Evolutionary conservation across 257 asterid genomes (phyloP).

Genomic region (Vinca minor): DNA sequence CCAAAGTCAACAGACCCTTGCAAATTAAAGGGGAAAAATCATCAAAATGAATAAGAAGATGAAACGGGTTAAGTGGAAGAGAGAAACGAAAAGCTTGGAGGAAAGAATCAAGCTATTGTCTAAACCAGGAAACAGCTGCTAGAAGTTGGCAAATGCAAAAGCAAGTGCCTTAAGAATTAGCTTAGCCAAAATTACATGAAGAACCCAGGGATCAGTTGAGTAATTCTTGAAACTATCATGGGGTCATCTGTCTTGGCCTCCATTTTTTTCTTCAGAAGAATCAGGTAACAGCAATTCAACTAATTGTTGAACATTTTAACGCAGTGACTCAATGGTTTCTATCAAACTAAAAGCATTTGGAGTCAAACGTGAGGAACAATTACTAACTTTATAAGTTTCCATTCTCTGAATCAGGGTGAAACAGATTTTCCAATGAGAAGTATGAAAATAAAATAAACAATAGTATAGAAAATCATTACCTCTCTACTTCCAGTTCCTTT

Average conservation of each 20-base stretch:
- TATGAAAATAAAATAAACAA: constrained; percentile 3
- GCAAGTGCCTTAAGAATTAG: background rate
- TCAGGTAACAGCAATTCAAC: background rate
- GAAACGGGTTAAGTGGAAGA: background rate
- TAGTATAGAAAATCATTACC: constrained; percentile 34
- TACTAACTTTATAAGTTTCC: background rate
- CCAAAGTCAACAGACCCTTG: background rate
- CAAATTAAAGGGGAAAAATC: background rate
- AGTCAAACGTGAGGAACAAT: background rate
- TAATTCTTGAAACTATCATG: background rate
- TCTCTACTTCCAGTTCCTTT: constrained; percentile 57
- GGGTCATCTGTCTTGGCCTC: background rate
- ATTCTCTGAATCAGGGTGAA: constrained; percentile 1
- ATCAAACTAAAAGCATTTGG: background rate
- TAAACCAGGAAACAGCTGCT: background rate
- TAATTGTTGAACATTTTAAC: background rate
- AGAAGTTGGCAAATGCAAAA: background rate
- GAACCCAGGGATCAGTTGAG: background rate
- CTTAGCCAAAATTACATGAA: background rate
- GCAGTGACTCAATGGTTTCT: background rate
- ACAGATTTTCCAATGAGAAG: background rate
- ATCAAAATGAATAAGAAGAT: background rate
- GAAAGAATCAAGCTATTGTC: background rate
- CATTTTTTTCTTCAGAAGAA: background rate
- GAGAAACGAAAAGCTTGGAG: background rate